Percentiles rank a stretch among this genome's conserved stretches.
These are phyloP conservation scores for Colletotrichum sp. DNA, from an alignment of 2,329 filamentous ascomycete genomes.

Conservation along the genomic window DNA sequence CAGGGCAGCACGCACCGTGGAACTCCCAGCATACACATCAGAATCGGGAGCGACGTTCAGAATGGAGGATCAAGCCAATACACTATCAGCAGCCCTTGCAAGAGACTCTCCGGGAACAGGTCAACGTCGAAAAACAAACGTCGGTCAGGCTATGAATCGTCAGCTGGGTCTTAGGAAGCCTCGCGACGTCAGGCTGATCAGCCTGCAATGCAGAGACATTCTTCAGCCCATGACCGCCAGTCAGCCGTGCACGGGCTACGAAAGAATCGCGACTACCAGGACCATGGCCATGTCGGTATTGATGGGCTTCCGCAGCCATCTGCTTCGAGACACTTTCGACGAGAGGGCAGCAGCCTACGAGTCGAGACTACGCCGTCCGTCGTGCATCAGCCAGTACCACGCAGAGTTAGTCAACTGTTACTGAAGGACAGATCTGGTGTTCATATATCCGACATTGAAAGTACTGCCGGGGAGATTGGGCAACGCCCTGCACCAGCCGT, in stretches of 20 bases:
- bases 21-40: conserved; percentile 2
- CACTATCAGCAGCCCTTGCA: background rate
- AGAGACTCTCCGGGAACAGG: background rate
- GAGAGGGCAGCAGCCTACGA: background rate
- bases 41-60: conserved; percentile 17
- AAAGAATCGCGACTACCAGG: background rate
- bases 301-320: background rate
- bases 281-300: background rate
- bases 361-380: background rate
- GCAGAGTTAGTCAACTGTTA: conserved; percentile 10
- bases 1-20: background rate
- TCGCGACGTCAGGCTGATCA: background rate
- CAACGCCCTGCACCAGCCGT: background rate
- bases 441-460: background rate
- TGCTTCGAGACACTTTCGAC: background rate
- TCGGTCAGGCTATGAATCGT: background rate
- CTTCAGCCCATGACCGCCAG: background rate
- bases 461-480: conserved; percentile 2
- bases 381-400: conserved; percentile 18
- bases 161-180: background rate
- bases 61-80: background rate
- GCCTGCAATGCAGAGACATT: background rate
- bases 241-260: background rate
- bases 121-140: background rate
- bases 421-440: background rate